A percentile compares a stretch with the other conserved stretches of the same genome.
Conservation (phyloP, 495 filamentous ascomycete genomes). For the Daldinia decipiens region DNA sequence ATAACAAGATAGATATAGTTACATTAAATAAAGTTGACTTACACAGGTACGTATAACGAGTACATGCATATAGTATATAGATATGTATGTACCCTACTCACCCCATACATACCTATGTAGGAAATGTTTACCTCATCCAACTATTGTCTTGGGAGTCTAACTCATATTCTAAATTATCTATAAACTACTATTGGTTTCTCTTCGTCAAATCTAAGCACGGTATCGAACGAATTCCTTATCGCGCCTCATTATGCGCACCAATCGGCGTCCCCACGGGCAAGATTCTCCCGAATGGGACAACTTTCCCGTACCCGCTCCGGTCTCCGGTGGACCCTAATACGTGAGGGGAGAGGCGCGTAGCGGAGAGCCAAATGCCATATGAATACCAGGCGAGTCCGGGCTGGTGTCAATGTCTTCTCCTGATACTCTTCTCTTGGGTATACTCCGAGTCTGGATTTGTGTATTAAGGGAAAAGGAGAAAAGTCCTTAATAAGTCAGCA, state of each 20-base stretch:
- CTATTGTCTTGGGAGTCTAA: no score
- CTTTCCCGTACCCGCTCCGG: slow-evolving; percentile 30
- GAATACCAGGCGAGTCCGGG: slow-evolving; percentile 21
- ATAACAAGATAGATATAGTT: no score
- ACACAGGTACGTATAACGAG: no score
- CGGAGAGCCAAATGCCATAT: background rate
- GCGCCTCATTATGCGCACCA: slow-evolving; percentile 42
- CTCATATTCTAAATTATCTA: no score
- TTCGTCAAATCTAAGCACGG: background rate
- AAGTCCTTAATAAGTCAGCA: slow-evolving; percentile 43
- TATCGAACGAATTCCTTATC: background rate
- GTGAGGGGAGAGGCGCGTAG: slow-evolving; percentile 19
- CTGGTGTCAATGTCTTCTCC: background rate
- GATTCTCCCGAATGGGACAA: slow-evolving; percentile 43
- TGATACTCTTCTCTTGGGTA: background rate
- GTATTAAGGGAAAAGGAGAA: background rate
- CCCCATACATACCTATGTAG: no score
- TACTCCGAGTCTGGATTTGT: background rate
- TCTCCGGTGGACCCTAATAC: slow-evolving; percentile 18
- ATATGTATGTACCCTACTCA: no score
- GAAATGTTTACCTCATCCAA: no score
- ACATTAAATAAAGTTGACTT: no score
- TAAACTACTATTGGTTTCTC: background rate
- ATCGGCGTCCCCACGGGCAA: slow-evolving; percentile 34
- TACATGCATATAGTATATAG: background rate